phyloP scores from a whole-genome alignment of 164 flowering plant genomes.

The Taxillus chinensis region DNA sequence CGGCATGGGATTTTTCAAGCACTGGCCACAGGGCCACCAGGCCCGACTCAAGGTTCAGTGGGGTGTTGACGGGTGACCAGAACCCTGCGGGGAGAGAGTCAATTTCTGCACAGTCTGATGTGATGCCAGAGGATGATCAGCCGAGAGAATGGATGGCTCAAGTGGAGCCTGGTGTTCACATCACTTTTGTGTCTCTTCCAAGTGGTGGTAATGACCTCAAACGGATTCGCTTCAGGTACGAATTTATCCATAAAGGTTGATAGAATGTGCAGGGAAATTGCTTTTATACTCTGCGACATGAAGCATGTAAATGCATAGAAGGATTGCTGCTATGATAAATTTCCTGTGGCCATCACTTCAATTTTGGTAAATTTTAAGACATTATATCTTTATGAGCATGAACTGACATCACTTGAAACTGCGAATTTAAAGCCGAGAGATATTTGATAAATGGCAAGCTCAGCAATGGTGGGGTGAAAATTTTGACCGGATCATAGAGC shows the following conservation, averaged over 20 bases:
- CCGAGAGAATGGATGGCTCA: constrained; percentile 99
- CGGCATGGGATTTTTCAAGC: constrained; percentile 77
- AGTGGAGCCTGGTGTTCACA: constrained; percentile 98
- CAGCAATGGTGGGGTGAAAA: constrained; percentile 99
- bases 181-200: constrained; percentile 90
- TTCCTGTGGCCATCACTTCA: too few species aligned
- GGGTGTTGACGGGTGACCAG: constrained; percentile 26
- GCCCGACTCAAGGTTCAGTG: constrained; percentile 39
- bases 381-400: background rate
- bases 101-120: constrained; percentile 35
- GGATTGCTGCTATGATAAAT: too few species aligned
- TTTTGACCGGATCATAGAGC: constrained; percentile 87
- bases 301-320: too few species aligned
- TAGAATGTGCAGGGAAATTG: too few species aligned
- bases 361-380: too few species aligned
- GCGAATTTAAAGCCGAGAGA: constrained; percentile 68
- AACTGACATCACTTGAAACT: constrained; percentile 10
- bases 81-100: constrained; percentile 36
- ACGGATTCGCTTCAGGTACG: constrained; percentile 89
- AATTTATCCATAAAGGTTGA: background rate
- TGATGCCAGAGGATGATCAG: constrained; percentile 63
- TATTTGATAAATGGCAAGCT: constrained; percentile 96
- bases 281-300: too few species aligned
- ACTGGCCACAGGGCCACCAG: constrained; percentile 17
- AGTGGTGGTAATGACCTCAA: constrained; percentile 89